Evolutionary conservation across 352 stramenopile species (phyloP).

Genomic region (Phytopythium cucurbitacearum): DNA sequence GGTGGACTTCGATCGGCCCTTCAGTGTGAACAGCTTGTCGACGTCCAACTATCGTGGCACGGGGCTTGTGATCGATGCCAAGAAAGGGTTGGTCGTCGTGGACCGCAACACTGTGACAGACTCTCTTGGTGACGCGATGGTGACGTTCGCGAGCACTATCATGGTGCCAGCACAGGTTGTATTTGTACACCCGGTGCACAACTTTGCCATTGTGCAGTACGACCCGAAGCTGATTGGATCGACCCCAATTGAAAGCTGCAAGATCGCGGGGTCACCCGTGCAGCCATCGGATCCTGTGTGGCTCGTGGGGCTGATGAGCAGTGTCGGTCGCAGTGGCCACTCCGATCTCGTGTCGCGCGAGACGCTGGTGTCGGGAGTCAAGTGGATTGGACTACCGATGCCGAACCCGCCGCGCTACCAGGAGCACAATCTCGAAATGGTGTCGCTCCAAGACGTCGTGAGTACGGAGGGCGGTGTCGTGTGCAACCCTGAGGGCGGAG

Average conservation of each 20-base stretch:
- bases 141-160: slow-evolving; percentile 90
- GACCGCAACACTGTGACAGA: slow-evolving; percentile 92
- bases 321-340: slow-evolving; percentile 68
- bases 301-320: slow-evolving; percentile 84
- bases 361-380: slow-evolving; percentile 82
- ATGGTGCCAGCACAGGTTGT: slow-evolving; percentile 83
- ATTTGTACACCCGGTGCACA: slow-evolving; percentile 92
- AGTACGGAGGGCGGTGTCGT: slow-evolving; percentile 79
- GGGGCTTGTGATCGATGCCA: slow-evolving; percentile 85
- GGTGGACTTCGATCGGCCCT: slow-evolving; percentile 81
- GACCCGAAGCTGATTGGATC: slow-evolving; percentile 84
- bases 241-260: slow-evolving; percentile 76
- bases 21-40: slow-evolving; percentile 82
- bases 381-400: slow-evolving; percentile 82
- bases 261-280: slow-evolving; percentile 54
- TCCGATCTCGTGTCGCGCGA: slow-evolving; percentile 82
- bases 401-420: slow-evolving; percentile 81
- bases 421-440: slow-evolving; percentile 87
- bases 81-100: slow-evolving; percentile 87
- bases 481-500: slow-evolving; percentile 55
- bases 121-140: slow-evolving; percentile 81
- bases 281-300: slow-evolving; percentile 75
- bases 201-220: slow-evolving; percentile 92
- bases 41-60: slow-evolving; percentile 84
- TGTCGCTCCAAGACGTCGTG: slow-evolving; percentile 80